Percentiles rank a stretch among this genome's conserved stretches.
Conservation (phyloP, 805 yeast genomes). For the Candida berthetii region DNA sequence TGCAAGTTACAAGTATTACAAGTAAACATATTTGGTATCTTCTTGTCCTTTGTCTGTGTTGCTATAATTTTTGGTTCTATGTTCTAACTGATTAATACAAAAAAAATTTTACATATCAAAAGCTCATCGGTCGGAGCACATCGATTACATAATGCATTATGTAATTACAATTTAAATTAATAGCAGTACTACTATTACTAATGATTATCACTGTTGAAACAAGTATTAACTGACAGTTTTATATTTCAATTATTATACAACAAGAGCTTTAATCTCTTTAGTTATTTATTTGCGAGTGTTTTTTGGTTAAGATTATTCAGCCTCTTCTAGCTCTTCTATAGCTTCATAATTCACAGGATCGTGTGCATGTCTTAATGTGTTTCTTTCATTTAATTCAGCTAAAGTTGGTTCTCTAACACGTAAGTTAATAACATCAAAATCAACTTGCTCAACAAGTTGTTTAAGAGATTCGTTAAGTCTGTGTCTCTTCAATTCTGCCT, state of each 20-base stretch:
- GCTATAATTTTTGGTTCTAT: not conserved
- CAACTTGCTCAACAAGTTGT: constrained; percentile 47
- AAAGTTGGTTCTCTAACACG: constrained; percentile 68
- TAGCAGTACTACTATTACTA: too few relatives aligned
- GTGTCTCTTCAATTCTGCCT: constrained; percentile 78
- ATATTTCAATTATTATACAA: not conserved
- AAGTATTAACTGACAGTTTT: too few relatives aligned
- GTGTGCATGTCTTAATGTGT: constrained; percentile 56
- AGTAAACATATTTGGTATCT: constrained; percentile 33
- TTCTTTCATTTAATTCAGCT: constrained; percentile 61
- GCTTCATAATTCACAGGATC: constrained; percentile 78
- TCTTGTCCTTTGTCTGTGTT: not conserved
- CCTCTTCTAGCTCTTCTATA: constrained; percentile 29
- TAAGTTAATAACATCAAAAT: constrained; percentile 56
- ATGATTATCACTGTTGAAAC: too few relatives aligned
- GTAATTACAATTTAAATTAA: too few relatives aligned
- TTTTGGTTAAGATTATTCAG: too few relatives aligned
- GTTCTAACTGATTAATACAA: too few relatives aligned
- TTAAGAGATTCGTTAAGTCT: constrained; percentile 51
- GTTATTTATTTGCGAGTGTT: constrained; percentile 21
- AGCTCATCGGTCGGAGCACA: not conserved
- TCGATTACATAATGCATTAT: too few relatives aligned
- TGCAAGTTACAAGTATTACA: constrained; percentile 87
- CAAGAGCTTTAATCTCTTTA: too few relatives aligned
- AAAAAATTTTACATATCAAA: too few relatives aligned